These are phyloP conservation scores for Marchantia paleacea DNA, from an alignment of 225 moss, liverwort and hornwort species.

Conservation along the genomic window DNA sequence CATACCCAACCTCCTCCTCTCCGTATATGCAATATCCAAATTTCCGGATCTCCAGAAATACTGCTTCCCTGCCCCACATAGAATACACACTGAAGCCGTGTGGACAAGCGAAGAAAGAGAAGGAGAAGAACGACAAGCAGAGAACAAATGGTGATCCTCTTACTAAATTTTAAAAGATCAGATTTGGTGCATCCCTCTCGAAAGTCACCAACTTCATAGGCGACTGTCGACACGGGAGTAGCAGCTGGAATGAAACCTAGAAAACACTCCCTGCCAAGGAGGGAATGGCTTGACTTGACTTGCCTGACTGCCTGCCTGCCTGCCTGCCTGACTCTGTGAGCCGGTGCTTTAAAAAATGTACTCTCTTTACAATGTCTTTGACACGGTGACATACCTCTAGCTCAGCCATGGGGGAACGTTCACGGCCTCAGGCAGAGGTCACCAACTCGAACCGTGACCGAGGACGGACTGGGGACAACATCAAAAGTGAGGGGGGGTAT, in stretches of 20 bases:
- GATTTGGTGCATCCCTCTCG: background rate
- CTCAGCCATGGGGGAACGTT: background rate
- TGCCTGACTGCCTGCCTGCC: background rate
- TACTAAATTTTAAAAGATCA: background rate
- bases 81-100: too few species aligned
- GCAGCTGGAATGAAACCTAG: background rate
- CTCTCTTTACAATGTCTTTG: constrained; percentile 16
- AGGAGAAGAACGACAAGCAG: background rate
- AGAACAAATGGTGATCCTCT: background rate
- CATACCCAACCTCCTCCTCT: background rate
- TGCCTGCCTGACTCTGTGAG: background rate
- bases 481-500: background rate
- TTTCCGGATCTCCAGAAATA: too few species aligned
- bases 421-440: background rate
- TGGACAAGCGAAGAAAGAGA: too few species aligned
- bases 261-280: constrained; percentile 12
- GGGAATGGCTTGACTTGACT: background rate
- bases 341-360: constrained; percentile 9
- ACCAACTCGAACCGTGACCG: background rate
- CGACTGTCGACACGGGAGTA: background rate
- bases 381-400: background rate
- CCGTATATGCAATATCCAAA: background rate
- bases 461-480: background rate
- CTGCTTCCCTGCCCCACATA: too few species aligned
- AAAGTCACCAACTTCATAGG: background rate